Conservation (phyloP, 106 monocot species). For the Allium cepa region DNA sequence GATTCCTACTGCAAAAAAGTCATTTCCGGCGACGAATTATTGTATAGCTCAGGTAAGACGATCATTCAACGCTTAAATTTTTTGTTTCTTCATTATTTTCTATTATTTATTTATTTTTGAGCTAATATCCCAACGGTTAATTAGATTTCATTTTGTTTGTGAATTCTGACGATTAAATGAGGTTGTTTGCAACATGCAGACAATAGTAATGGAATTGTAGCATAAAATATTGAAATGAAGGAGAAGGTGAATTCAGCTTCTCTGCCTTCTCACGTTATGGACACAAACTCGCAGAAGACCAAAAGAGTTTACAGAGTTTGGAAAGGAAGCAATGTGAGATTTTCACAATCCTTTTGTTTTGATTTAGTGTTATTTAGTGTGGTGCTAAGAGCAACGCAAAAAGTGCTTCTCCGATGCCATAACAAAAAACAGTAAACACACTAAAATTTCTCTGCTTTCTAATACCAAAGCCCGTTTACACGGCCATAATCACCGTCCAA, state of each 20-base stretch:
- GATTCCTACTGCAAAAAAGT: too few species aligned
- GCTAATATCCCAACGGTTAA: too few species aligned
- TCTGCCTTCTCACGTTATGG: background rate
- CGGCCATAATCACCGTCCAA: too few species aligned
- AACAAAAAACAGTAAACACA: background rate
- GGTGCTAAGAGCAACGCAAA: background rate
- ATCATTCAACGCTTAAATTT: too few species aligned
- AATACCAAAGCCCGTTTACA: too few species aligned
- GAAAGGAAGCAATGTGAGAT: background rate
- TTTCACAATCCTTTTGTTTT: background rate
- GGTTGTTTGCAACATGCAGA: too few species aligned
- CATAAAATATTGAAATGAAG: background rate
- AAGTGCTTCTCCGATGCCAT: background rate
- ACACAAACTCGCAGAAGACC: background rate
- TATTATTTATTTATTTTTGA: too few species aligned
- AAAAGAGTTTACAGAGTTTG: background rate
- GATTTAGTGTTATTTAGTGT: background rate
- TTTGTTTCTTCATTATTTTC: too few species aligned
- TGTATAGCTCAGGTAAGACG: too few species aligned
- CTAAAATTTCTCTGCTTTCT: background rate
- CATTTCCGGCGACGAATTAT: too few species aligned
- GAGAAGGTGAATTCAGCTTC: background rate
- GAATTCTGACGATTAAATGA: too few species aligned
- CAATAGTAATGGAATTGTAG: background rate
- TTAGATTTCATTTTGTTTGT: too few species aligned